Base-by-base conservation (phyloP, 2,329 filamentous ascomycete genomes). In the Aureobasidium lini region DNA sequence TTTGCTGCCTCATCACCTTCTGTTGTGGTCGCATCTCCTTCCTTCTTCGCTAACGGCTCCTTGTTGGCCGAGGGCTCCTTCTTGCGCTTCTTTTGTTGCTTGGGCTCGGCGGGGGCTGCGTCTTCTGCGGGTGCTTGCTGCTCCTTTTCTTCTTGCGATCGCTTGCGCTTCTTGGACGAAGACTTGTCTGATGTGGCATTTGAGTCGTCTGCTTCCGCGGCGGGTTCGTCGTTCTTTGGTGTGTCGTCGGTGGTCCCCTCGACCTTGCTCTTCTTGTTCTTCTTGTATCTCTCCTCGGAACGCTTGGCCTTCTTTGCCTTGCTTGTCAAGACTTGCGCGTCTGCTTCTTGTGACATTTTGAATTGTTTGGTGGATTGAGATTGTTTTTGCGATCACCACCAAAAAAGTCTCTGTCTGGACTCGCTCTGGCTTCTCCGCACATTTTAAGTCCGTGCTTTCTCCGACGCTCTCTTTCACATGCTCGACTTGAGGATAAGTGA, bases 241-340 rank as follows among this genome's bases (percentile, higher is more conserved):
- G 44, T 63, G 28, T 64, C 61, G 49, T 61, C 63, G 43, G 67
- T 65, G 36, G 57, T 63, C 4, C 62, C 61, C 52, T 68, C 62
- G 40, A 64, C 50, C 64, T 71, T 71, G 31, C 66, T 64, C 63
- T 73, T 73, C 61, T 70, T 71, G 64, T 66, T 64, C 62, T 69
- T 69, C 62, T 66, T 65, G 42, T 64, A 63, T 56, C 71, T 62
- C 62, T 72, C 70, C 28, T 69, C 69, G 57, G 72, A 70, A 49
- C 71, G 62, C 44, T 67, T 66, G 16, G 69, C 70, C 54, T 71
- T 71, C 64, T 69, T 72, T 43, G 69, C 69, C 60, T 72, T 72
- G 50, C 67, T 62, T 10, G 65, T 68, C 8, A 68, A 48, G 1
- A 60, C 44, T 18, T 59, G 63, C 10, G 59, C 61, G 8, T 69